phyloP scores from a whole-genome alignment of 768 basidiomycete genomes.

The Rhodosporidiobolus sp. region DNA sequence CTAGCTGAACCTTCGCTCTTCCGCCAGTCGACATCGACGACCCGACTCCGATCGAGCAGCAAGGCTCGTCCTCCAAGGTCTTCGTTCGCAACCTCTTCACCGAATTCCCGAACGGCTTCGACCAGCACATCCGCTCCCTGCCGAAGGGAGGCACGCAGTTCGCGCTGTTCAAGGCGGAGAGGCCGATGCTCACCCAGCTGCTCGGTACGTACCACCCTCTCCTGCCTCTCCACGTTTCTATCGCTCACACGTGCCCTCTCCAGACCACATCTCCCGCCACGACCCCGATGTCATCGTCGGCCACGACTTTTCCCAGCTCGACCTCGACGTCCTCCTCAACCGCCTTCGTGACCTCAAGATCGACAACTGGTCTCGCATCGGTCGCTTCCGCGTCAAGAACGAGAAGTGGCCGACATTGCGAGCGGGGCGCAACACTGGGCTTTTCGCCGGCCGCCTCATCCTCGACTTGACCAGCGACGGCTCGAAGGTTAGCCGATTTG shows the following conservation, averaged over 20 bases:
- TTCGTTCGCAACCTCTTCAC: slow-evolving; percentile 80
- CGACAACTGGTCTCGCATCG: slow-evolving; percentile 90
- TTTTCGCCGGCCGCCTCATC: slow-evolving; percentile 77
- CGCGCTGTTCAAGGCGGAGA: slow-evolving; percentile 72
- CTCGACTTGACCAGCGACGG: slow-evolving; percentile 93
- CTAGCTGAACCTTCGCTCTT: neutral
- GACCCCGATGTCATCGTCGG: slow-evolving; percentile 95
- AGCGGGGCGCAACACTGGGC: slow-evolving; percentile 76
- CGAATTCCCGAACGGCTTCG: slow-evolving; percentile 79
- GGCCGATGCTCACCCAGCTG: slow-evolving; percentile 75
- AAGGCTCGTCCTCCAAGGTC: slow-evolving; percentile 78
- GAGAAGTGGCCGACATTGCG: slow-evolving; percentile 74
- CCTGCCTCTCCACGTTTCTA: neutral
- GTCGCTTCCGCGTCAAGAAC: slow-evolving; percentile 68
- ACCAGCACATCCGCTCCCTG: slow-evolving; percentile 58
- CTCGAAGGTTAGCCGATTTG: slow-evolving; percentile 64
- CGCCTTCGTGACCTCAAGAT: slow-evolving; percentile 86
- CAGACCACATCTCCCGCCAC: slow-evolving; percentile 72
- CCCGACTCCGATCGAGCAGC: slow-evolving; percentile 79
- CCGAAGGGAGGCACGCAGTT: slow-evolving; percentile 51
- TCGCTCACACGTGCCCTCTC: neutral
- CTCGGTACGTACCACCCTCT: slow-evolving; percentile 57
- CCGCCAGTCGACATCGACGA: slow-evolving; percentile 78
- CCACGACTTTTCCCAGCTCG: slow-evolving; percentile 88
- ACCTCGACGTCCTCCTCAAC: slow-evolving; percentile 86